Conservation (phyloP, 371 early-diverging fungal species). For the Scutellospora calospora region DNA sequence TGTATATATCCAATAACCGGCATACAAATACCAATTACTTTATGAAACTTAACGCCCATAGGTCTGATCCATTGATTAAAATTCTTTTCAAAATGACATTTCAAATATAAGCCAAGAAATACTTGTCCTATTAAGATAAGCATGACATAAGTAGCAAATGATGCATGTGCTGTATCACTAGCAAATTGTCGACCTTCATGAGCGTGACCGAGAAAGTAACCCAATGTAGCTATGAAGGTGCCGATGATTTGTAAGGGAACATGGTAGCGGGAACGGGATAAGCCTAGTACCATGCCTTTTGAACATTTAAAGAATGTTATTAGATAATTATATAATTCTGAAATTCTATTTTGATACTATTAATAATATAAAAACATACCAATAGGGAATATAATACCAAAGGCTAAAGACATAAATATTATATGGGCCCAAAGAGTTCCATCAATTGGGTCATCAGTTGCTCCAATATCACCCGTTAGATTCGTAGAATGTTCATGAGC, state of each 20-base stretch:
- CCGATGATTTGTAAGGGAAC: constrained; percentile 69
- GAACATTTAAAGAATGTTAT: background rate
- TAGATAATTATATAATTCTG: too few relatives aligned
- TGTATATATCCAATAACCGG: constrained; percentile 70
- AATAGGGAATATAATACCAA: constrained; percentile 53
- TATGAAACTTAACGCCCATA: constrained; percentile 59
- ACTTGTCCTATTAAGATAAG: constrained; percentile 63
- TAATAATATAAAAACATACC: background rate
- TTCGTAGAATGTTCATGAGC: constrained; percentile 5
- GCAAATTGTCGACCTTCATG: constrained; percentile 68
- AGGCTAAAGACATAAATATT: constrained; percentile 51
- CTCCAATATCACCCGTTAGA: background rate
- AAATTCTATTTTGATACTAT: too few relatives aligned
- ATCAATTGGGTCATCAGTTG: constrained; percentile 54
- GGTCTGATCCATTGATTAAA: constrained; percentile 64
- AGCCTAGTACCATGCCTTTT: constrained; percentile 68
- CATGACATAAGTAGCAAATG: constrained; percentile 68
- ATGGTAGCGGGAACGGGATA: constrained; percentile 67
- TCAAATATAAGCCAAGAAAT: constrained; percentile 63
- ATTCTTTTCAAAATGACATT: constrained; percentile 64
- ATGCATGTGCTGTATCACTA: constrained; percentile 69
- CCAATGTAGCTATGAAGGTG: constrained; percentile 58
- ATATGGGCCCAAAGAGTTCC: constrained; percentile 52
- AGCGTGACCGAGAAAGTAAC: constrained; percentile 68
- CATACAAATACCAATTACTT: constrained; percentile 58